A percentile compares a stretch with the other conserved stretches of the same genome.
Evolutionary conservation across 768 basidiomycete genomes (phyloP).

Genomic region (Heimioporus sp.): DNA sequence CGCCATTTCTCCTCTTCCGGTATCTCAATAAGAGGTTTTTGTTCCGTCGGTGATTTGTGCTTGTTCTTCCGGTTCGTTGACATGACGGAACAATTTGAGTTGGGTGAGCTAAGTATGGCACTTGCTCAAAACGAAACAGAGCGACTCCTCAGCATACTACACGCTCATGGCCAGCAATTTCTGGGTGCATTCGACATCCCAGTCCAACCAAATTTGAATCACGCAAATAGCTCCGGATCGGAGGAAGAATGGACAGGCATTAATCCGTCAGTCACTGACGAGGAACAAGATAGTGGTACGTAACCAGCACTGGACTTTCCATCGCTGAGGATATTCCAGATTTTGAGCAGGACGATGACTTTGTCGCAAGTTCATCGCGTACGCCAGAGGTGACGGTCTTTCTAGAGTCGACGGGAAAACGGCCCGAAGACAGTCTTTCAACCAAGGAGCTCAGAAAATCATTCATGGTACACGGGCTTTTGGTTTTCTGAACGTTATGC

Average conservation of each 20-base stretch:
- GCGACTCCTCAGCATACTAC: constrained; percentile 37
- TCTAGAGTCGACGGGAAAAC: constrained; percentile 34
- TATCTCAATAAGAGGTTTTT: constrained; percentile 43
- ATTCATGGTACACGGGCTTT: constrained; percentile 63
- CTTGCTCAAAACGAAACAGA: constrained; percentile 23
- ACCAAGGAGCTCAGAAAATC: constrained; percentile 53
- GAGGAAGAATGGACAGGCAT: constrained; percentile 47
- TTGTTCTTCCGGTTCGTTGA: constrained; percentile 26
- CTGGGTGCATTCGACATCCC: constrained; percentile 38
- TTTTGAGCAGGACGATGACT: constrained; percentile 47
- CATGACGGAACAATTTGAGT: constrained; percentile 19
- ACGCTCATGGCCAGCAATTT: constrained; percentile 48
- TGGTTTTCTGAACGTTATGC: neutral
- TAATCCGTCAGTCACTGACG: constrained; percentile 9
- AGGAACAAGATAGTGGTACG: constrained; percentile 19
- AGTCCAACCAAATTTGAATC: constrained; percentile 15
- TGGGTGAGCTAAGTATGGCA: neutral
- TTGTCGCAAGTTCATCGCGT: constrained; percentile 34
- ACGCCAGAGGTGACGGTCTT: constrained; percentile 58
- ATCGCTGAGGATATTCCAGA: constrained; percentile 20
- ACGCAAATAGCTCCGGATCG: constrained; percentile 12
- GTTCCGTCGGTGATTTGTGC: constrained; percentile 6
- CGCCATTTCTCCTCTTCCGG: constrained; percentile 79
- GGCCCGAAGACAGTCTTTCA: constrained; percentile 13
- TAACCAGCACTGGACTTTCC: neutral